Conservation (phyloP, 176 grass and related monocot genomes). For the Metroxylon sagu region DNA sequence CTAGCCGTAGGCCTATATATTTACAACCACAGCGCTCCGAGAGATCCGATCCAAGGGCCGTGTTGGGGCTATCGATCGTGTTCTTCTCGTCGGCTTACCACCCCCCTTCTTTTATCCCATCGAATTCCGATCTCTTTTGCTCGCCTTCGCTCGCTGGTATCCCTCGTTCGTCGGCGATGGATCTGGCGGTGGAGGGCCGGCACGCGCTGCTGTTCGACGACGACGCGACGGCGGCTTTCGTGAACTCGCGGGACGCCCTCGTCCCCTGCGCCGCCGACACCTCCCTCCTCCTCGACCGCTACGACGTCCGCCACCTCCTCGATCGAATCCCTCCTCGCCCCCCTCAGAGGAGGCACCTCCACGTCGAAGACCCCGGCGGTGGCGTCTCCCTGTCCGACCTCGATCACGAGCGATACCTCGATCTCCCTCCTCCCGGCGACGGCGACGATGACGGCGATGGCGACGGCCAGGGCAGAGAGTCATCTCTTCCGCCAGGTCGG, state of each 20-base stretch:
- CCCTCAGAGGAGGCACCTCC: conserved; percentile 24
- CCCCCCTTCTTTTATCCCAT: no score
- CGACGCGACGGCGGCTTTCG: conserved; percentile 61
- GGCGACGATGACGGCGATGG: conserved; percentile 13
- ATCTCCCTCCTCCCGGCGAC: conserved; percentile 27
- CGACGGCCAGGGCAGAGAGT: conserved; percentile 9
- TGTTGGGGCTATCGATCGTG: no score
- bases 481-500: conserved; percentile 20
- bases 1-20: no score
- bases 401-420: conserved; percentile 69
- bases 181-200: conserved; percentile 65
- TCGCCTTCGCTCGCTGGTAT: no score
- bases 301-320: conserved; percentile 88
- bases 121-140: no score
- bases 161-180: conserved; percentile 25
- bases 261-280: conserved; percentile 63
- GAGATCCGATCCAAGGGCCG: no score
- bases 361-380: conserved; percentile 10
- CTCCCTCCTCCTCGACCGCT: conserved; percentile 73
- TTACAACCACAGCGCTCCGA: no score
- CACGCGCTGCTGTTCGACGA: conserved; percentile 89
- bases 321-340: conserved; percentile 79
- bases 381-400: conserved; percentile 41
- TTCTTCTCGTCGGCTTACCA: no score
- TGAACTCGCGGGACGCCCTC: conserved; percentile 58